Conservation (phyloP, 441 rosid species). For the Populus hybrid region DNA sequence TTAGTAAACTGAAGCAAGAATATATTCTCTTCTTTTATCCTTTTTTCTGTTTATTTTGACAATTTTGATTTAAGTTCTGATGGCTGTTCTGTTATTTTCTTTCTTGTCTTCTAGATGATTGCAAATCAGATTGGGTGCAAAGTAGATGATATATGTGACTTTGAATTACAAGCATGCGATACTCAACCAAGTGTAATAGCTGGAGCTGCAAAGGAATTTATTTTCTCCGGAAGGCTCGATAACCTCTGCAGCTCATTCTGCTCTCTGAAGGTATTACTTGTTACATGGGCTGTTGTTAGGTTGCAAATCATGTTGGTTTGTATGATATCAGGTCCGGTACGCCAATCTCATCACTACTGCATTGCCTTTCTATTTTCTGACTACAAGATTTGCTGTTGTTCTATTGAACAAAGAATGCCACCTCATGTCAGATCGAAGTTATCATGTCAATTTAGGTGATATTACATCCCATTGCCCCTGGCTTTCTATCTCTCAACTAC, state of each 20-base stretch:
- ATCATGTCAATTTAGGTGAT: background rate
- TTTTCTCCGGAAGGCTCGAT: slow-evolving; percentile 96
- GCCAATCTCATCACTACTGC: background rate
- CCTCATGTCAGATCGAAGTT: background rate
- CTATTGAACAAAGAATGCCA: background rate
- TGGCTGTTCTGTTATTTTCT: slow-evolving; percentile 5
- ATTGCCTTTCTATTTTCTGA: background rate
- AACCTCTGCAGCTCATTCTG: slow-evolving; percentile 98
- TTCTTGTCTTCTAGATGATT: slow-evolving; percentile 49
- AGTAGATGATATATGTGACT: slow-evolving; percentile 78
- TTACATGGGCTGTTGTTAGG: background rate
- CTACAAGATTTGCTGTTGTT: background rate
- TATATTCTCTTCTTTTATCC: background rate
- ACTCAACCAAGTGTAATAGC: slow-evolving; percentile 85
- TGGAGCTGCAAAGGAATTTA: slow-evolving; percentile 86
- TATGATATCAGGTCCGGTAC: background rate
- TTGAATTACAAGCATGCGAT: slow-evolving; percentile 98
- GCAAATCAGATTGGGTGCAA: slow-evolving; percentile 63
- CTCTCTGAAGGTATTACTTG: slow-evolving; percentile 63
- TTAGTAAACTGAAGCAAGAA: slow-evolving; percentile 21
- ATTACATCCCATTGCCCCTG: background rate
- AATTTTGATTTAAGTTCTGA: background rate
- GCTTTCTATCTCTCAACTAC: background rate
- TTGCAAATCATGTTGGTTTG: background rate
- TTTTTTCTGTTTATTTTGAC: background rate